A percentile compares a stretch with the other conserved stretches of the same genome.
Conservation (phyloP, 2,329 filamentous ascomycete genomes). For the Plenodomus biglobosus region DNA sequence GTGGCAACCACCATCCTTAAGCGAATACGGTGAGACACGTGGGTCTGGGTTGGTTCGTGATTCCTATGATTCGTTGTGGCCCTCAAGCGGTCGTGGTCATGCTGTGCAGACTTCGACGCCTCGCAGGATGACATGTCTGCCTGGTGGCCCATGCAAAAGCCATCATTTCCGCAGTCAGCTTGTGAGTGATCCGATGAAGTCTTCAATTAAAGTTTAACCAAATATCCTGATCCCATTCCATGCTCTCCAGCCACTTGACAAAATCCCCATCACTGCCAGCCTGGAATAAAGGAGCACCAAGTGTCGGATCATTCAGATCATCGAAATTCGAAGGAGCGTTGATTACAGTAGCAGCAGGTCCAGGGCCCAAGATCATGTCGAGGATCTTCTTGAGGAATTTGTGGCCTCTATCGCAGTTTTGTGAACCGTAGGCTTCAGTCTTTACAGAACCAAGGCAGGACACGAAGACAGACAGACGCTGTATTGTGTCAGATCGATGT, state of each 20-base stretch:
- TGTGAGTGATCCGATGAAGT: neutral
- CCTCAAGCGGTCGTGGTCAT: neutral
- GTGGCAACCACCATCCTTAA: neutral
- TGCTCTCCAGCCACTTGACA: conserved; percentile 48
- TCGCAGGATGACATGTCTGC: neutral
- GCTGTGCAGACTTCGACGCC: neutral
- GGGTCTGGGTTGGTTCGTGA: neutral
- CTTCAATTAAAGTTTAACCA: conserved; percentile 31
- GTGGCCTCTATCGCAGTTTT: conserved; percentile 47
- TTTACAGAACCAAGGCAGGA: conserved; percentile 45
- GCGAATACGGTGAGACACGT: neutral
- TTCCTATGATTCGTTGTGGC: neutral
- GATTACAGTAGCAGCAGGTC: conserved; percentile 5
- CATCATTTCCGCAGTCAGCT: neutral
- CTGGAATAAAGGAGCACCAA: conserved; percentile 39
- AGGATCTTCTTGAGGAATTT: conserved; percentile 47
- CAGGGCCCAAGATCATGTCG: conserved; percentile 46
- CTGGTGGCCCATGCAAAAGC: neutral
- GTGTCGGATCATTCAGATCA: conserved; percentile 27
- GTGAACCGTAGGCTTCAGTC: conserved; percentile 45
- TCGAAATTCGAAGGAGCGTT: conserved; percentile 6
- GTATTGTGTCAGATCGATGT: conserved; percentile 49
- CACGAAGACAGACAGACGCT: conserved; percentile 50
- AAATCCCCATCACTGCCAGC: conserved; percentile 48
- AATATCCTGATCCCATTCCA: conserved; percentile 46